Base-by-base conservation (phyloP, 495 filamentous ascomycete genomes). In the Aspergillus cavernicola region DNA sequence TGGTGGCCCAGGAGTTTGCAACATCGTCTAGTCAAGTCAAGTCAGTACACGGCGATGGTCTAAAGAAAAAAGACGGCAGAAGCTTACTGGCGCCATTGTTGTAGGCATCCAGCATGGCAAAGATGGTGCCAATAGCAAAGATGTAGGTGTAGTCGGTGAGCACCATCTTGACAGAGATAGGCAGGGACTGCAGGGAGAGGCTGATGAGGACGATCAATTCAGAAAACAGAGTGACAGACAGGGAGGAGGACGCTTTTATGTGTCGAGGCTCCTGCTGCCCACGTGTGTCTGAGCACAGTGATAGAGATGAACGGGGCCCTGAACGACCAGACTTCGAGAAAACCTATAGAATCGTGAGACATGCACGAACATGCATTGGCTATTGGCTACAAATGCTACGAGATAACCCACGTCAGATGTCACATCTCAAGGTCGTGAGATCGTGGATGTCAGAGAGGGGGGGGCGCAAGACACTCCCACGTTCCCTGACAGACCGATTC, bases 61-160 rank as follows among this genome's bases (percentile, higher is more conserved):
- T n/a, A n/a, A n/a, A n/a, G 24, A 9, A 28, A 4, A 28, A 4
- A 28, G 24, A 28, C 24, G 36, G 1, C 11, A 18, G 24, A 35
- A 12, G 78, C 80, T 71, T 61, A 83, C 80, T 83, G 39, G 80
- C 80, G 58, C 81, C 81, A 69, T 85, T 86, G 73, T 86, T 87
- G 76, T 69, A 87, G 51, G 85, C 84, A 74, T 87, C 85, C 39
- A 87, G 76, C 65, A 83, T 77, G 66, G 86, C 85, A 76, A 90
- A 90, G 60, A 90, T 70, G 49, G 83, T 87, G 75, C 82, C 85
- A 51, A 90, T 83, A 63, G 80, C 87, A 57, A 90, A 88, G 60
- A 90, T 74, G 58, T 87, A 88, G 67, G 81, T 79, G 60, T 81
- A 84, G 59, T 86, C 65, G 47, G 77, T 72, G 47, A 85, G 74